These are phyloP conservation scores for Xerocomus cyaneibrunnescens DNA, from an alignment of 1,284 basidiomycete genomes.

Conservation along the genomic window DNA sequence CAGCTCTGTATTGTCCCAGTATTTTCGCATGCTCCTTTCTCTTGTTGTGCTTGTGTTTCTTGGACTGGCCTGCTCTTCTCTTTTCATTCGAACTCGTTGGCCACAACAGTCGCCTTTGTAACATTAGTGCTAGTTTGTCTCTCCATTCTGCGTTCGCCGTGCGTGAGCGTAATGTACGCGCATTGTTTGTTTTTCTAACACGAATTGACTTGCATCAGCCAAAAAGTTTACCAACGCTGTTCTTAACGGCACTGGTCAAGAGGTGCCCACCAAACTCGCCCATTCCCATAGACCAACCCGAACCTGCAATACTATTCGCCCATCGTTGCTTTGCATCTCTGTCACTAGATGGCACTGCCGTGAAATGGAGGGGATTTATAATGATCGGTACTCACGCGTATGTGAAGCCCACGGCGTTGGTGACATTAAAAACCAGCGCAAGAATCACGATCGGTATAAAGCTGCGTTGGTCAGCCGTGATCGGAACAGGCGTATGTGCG, in stretches of 20 bases:
- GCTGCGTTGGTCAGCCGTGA: slow-evolving; percentile 38
- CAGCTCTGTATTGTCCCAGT: slow-evolving; percentile 13
- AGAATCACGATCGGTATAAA: slow-evolving; percentile 87
- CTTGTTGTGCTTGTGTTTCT: slow-evolving; percentile 23
- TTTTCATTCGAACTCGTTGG: slow-evolving; percentile 14
- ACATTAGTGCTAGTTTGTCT: slow-evolving; percentile 30
- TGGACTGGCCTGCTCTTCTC: slow-evolving; percentile 18
- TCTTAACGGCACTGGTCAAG: slow-evolving; percentile 76
- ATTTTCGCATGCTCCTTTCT: slow-evolving; percentile 13
- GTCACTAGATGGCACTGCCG: slow-evolving; percentile 52
- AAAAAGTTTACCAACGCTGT: slow-evolving; percentile 77
- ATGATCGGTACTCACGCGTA: slow-evolving; percentile 64
- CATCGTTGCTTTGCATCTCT: slow-evolving; percentile 85
- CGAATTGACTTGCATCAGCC: slow-evolving; percentile 28
- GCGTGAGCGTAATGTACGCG: slow-evolving; percentile 2
- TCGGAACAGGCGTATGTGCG: slow-evolving; percentile 4
- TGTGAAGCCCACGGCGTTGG: slow-evolving; percentile 90
- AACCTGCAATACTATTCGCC: slow-evolving; percentile 66
- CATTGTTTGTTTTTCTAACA: slow-evolving; percentile 6
- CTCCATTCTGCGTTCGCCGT: slow-evolving; percentile 7
- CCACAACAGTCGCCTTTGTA: slow-evolving; percentile 22
- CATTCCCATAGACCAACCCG: slow-evolving; percentile 62
- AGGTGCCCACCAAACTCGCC: slow-evolving; percentile 80
- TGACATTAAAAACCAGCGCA: slow-evolving; percentile 89
- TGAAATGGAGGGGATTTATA: slow-evolving; percentile 12